These are phyloP conservation scores for Hypomontagnella monticulosa DNA, from an alignment of 495 filamentous ascomycete species.

Conservation along the genomic window DNA sequence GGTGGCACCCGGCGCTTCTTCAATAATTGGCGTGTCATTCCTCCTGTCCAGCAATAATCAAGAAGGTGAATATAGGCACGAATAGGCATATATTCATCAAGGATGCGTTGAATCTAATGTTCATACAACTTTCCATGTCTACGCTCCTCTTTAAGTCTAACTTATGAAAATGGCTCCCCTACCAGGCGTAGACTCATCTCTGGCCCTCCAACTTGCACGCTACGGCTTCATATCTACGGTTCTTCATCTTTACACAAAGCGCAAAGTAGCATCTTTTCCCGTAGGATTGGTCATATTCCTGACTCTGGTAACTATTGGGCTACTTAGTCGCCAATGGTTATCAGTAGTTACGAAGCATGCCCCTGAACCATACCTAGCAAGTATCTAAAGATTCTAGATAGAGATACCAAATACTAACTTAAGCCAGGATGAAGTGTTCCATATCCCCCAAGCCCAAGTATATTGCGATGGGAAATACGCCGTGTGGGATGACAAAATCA, in stretches of 20 bases:
- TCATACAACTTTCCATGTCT: not conserved
- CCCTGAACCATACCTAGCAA: conserved; percentile 83
- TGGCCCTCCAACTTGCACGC: conserved; percentile 14
- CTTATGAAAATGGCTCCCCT: conserved; percentile 12
- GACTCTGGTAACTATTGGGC: conserved; percentile 1
- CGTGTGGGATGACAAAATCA: conserved; percentile 95
- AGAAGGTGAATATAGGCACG: no score
- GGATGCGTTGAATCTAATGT: not conserved
- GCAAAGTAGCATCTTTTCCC: conserved; percentile 1
- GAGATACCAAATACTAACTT: conserved; percentile 24
- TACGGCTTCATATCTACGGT: conserved; percentile 22
- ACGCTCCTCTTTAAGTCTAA: not conserved
- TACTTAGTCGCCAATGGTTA: conserved; percentile 45
- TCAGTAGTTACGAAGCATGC: conserved; percentile 59
- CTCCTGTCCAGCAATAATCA: not conserved
- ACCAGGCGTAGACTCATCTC: conserved; percentile 14
- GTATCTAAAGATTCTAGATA: conserved; percentile 19
- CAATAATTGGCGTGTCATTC: not conserved
- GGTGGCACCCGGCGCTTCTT: not conserved
- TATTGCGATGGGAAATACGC: conserved; percentile 81
- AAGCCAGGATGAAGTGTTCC: conserved; percentile 89
- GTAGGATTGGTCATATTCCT: conserved; percentile 4
- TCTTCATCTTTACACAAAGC: conserved; percentile 18
- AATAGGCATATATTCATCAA: not conserved
- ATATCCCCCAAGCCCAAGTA: conserved; percentile 87